phyloP scores from a whole-genome alignment of 768 basidiomycete genomes.

The Pisolithus microcarpus region DNA sequence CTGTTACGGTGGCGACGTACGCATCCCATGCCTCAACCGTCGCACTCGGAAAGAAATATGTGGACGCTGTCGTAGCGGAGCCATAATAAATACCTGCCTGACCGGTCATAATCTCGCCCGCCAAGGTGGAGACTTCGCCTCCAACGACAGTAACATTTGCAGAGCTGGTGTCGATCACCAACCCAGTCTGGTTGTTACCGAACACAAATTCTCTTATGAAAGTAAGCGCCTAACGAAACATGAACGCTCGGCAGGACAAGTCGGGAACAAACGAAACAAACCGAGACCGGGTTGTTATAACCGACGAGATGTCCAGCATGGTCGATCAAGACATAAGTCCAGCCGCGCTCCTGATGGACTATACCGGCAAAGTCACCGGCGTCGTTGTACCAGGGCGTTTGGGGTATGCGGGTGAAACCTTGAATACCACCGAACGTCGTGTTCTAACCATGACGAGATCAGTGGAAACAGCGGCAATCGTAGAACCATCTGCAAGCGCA shows the following conservation, averaged over 20 bases:
- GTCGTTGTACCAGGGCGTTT: slow-evolving; percentile 62
- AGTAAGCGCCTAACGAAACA: slow-evolving; percentile 41
- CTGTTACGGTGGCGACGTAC: slow-evolving; percentile 40
- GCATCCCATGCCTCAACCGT: slow-evolving; percentile 52
- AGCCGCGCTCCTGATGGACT: slow-evolving; percentile 67
- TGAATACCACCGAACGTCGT: slow-evolving; percentile 74
- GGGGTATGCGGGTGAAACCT: slow-evolving; percentile 63
- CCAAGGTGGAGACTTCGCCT: slow-evolving; percentile 44
- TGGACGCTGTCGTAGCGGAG: slow-evolving; percentile 40
- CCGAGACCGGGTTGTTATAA: slow-evolving; percentile 32
- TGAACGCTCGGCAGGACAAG: background rate
- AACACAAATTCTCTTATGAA: slow-evolving; percentile 64
- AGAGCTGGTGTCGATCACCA: slow-evolving; percentile 31
- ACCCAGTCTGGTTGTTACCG: slow-evolving; percentile 53
- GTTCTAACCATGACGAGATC: slow-evolving; percentile 37
- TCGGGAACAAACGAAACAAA: slow-evolving; percentile 28
- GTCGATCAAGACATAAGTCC: slow-evolving; percentile 35
- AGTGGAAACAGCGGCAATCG: background rate
- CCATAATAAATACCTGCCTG: slow-evolving; percentile 52
- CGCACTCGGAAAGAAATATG: slow-evolving; percentile 46
- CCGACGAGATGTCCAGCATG: slow-evolving; percentile 37
- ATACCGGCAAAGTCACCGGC: slow-evolving; percentile 55
- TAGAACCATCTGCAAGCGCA: slow-evolving; percentile 15
- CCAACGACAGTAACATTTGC: slow-evolving; percentile 33
- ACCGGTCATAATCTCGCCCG: slow-evolving; percentile 44